Conservation (phyloP, 148 eudicot genomes). For the Heliamphora exappendiculata region DNA sequence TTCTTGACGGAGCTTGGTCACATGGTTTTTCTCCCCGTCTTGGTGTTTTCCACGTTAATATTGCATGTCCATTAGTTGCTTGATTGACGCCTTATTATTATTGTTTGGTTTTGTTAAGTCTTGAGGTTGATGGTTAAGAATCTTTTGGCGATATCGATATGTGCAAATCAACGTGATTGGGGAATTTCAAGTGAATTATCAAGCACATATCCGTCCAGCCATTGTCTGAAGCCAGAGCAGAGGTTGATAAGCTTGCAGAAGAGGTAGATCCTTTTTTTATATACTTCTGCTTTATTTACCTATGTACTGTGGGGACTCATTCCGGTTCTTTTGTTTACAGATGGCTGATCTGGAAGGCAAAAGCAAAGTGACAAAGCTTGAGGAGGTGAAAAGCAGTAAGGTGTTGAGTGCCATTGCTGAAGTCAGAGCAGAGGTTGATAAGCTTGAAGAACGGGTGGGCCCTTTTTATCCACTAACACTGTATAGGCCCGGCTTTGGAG, state of each 20-base stretch:
- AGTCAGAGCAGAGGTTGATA: slow-evolving; percentile 65
- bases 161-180: too few relatives aligned
- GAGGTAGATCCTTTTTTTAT: slow-evolving; percentile 7
- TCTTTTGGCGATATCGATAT: too few relatives aligned
- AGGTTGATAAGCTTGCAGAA: slow-evolving; percentile 11
- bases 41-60: too few relatives aligned
- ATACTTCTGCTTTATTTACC: background rate
- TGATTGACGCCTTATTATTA: too few relatives aligned
- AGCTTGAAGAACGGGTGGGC: slow-evolving; percentile 59
- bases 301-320: background rate
- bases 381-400: slow-evolving; percentile 39
- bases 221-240: slow-evolving; percentile 11
- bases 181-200: too few relatives aligned
- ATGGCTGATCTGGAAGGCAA: slow-evolving; percentile 21
- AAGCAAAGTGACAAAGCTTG: slow-evolving; percentile 39
- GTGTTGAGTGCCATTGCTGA: slow-evolving; percentile 49
- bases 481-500: background rate
- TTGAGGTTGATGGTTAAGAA: too few relatives aligned
- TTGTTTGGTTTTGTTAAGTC: too few relatives aligned
- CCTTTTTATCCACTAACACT: background rate
- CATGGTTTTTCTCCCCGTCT: too few relatives aligned
- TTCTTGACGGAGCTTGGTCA: too few relatives aligned
- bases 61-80: too few relatives aligned
- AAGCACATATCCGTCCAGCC: too few relatives aligned
- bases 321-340: background rate